These are phyloP conservation scores for Penicillium thymicola DNA, from an alignment of 2,329 filamentous ascomycete species.

Conservation along the genomic window DNA sequence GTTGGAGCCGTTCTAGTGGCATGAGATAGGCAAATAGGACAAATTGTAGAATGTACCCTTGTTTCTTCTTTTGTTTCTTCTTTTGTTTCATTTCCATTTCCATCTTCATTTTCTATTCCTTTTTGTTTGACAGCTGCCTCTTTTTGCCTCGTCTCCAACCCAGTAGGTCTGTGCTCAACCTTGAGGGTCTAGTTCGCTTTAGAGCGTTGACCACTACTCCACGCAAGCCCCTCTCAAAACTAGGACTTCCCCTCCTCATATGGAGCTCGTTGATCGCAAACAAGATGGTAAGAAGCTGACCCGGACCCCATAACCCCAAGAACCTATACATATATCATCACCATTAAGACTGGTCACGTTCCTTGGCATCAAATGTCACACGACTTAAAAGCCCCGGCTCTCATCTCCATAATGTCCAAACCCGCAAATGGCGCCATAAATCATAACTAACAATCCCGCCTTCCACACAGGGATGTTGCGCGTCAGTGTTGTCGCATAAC, in stretches of 20 bases:
- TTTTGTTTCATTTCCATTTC: not conserved
- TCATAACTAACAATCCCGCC: constrained; percentile 4
- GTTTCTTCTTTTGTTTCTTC: not conserved
- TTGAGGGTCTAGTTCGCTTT: not conserved
- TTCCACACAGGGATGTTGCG: constrained; percentile 38
- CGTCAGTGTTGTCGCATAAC: constrained; percentile 35
- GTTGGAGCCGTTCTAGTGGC: not conserved
- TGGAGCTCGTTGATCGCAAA: constrained; percentile 25
- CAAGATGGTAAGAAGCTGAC: constrained; percentile 36
- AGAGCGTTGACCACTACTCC: constrained; percentile 5
- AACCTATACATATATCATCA: not conserved
- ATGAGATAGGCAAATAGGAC: not conserved
- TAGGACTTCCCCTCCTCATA: constrained; percentile 19
- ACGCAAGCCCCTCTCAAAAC: constrained; percentile 3
- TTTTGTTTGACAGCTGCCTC: not conserved
- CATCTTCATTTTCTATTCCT: not conserved
- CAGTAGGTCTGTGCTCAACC: constrained; percentile 5
- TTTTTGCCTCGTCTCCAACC: constrained; percentile 5
- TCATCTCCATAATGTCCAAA: not conserved
- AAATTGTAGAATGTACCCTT: constrained; percentile 5
- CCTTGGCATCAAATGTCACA: constrained; percentile 8
- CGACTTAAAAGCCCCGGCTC: constrained; percentile 1
- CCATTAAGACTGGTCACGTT: not conserved
- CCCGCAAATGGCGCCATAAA: not conserved
- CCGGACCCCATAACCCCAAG: not conserved